These are phyloP conservation scores for Sanguinoderma infundibulare DNA, from an alignment of 1,284 basidiomycete species.

Conservation along the genomic window DNA sequence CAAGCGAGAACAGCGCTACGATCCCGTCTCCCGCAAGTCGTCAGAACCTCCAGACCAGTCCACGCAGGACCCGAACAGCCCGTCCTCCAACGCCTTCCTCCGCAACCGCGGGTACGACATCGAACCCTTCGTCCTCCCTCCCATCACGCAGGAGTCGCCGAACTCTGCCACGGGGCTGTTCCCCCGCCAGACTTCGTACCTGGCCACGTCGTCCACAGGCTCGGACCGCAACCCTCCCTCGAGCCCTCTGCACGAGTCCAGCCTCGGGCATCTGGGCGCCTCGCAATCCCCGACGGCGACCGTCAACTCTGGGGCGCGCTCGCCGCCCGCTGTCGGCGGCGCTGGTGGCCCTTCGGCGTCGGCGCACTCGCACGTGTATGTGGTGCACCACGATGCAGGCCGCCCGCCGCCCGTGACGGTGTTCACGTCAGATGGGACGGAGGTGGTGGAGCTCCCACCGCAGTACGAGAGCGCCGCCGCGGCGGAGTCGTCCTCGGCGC, in stretches of 20 bases:
- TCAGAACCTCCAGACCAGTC: conserved; percentile 11
- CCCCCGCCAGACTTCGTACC: background rate
- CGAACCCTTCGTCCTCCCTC: conserved; percentile 9
- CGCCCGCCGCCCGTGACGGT: conserved; percentile 57
- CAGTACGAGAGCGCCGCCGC: conserved; percentile 38
- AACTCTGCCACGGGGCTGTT: background rate
- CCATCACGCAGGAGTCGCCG: background rate
- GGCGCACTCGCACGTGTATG: conserved; percentile 47
- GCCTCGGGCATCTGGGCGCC: background rate
- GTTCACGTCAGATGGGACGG: conserved; percentile 55
- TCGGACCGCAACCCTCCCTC: background rate
- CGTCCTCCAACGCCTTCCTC: conserved; percentile 7
- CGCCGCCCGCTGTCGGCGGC: background rate
- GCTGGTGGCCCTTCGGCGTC: background rate
- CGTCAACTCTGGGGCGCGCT: background rate
- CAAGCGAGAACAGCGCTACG: conserved; percentile 21
- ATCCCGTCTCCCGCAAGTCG: conserved; percentile 19
- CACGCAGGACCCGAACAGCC: conserved; percentile 8
- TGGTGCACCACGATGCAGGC: conserved; percentile 62
- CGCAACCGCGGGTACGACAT: conserved; percentile 7
- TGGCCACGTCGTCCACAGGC: background rate
- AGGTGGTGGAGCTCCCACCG: conserved; percentile 63
- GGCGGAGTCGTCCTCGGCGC: background rate
- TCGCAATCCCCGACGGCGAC: background rate
- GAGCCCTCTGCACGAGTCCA: background rate